Evolutionary conservation across 768 basidiomycete genomes (phyloP), one percentile per base, ranked within the genome.

Genomic region (Leccinum obscurum): DNA sequence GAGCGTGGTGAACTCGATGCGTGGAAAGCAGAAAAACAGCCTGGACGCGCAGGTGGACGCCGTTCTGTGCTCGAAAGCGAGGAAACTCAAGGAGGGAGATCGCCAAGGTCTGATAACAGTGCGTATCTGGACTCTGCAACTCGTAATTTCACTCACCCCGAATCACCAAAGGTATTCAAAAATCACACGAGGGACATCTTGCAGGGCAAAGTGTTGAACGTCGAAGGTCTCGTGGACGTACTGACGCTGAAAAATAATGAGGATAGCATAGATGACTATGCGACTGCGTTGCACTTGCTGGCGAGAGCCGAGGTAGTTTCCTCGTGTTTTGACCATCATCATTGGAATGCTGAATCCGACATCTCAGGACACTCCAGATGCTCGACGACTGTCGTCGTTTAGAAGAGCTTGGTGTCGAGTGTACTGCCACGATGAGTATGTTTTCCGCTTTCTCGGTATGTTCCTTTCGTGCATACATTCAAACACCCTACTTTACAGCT

Each of bases 341-440:
- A 4, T 30, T 30, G 30, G 6, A 14, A 49, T 56, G 24, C 51
- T 71, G 41, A 72, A 50, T 26, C 22, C 15, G 4, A 39, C 28
- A 13, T 52, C 22, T 35, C n/a, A 93, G 89, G 81, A 83, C 55
- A 68, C 92, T 3, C 93, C 94, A 0, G 85, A 87, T 59, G 83
- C 83, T 34, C 81, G 95, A 52, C 82, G 81, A 70, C 68, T 81
- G 46, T 85, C 89, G 26, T 87, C 92, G 4, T 83, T 91, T 68
- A 80, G 86, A 51, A 86, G 85, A 34, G 81, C 92, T 15, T 98
- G 95, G 95, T 83, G 95, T 37, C 81, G 95, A 32, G 83, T 96
- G 51, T 96, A 91, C 70, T 81, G 90, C 55, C 88, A 92, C 54
- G 94, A 98, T 71, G 85, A 97, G 95, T 96, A 73, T 61, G 88